Evolutionary conservation across 495 filamentous ascomycete genomes (phyloP), one percentile per base, ranked within the genome.

Genomic region (Pseudomonodictys pantanalensis): DNA sequence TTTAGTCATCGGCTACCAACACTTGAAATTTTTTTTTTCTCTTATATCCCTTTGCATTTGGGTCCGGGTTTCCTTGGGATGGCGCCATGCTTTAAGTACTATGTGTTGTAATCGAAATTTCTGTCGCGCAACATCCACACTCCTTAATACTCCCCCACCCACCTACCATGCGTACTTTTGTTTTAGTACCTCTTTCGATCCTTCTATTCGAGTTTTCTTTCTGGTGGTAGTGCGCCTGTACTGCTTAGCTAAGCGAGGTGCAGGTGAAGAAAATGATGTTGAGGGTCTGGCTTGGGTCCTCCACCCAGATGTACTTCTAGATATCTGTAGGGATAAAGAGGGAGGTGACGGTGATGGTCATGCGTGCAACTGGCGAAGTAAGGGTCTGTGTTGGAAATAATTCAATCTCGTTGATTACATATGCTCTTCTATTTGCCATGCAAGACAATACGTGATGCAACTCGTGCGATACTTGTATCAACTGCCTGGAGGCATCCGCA

Each of bases 181-280:
- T 48, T 38, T 58, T 58, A 49, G 25, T 58, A 48, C n/a, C 29
- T 32, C n/a, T n/a, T n/a, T n/a, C n/a, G n/a, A n/a, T n/a, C n/a
- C n/a, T n/a, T 8, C 15, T 45, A 18, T 17, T 45, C 20, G 38
- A 15, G 20, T 50, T 33, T 50, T 44, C 32, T 35, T 51, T 41
- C 25, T 54, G 42, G 10, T 18, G 7, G 7, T 18, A 45, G 42
- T 45, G 42, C 9, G 10, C 9, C 23, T 22, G 11, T 5, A n/a
- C n/a, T n/a, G n/a, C n/a, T n/a, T n/a, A n/a, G n/a, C n/a, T n/a
- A n/a, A n/a, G n/a, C n/a, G n/a, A n/a, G n/a, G n/a, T n/a, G n/a
- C n/a, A n/a, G n/a, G n/a, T n/a, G n/a, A n/a, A n/a, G n/a, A n/a
- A n/a, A n/a, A n/a, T n/a, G n/a, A n/a, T n/a, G 32, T 15, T 35